These are phyloP conservation scores for Rhynchospora pubera DNA, from an alignment of 176 grass and related monocot species.

Conservation along the genomic window DNA sequence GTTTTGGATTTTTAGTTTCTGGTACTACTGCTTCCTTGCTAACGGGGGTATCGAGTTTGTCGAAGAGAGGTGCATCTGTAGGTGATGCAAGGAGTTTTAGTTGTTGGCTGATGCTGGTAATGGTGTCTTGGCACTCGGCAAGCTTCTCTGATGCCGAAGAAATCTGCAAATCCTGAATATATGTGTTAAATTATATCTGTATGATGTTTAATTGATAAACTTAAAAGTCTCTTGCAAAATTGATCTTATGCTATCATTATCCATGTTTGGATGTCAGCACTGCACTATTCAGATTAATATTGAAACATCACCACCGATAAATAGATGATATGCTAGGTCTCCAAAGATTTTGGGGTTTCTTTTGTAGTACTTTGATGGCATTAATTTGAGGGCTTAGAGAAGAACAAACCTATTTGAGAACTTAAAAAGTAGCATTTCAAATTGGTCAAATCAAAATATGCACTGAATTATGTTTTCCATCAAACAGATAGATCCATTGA, in stretches of 20 bases:
- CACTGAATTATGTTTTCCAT: neutral
- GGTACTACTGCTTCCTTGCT: constrained; percentile 18
- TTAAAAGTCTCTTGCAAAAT: neutral
- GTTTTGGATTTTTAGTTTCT: constrained; percentile 44
- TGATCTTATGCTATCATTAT: neutral
- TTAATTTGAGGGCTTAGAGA: neutral
- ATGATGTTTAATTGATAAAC: neutral
- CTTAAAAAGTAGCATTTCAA: neutral
- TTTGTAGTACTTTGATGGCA: neutral
- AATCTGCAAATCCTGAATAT: constrained; percentile 44
- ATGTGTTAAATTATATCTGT: neutral
- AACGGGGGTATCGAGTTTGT: constrained; percentile 32
- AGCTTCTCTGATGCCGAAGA: constrained; percentile 69
- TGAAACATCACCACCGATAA: neutral
- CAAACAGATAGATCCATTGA: neutral
- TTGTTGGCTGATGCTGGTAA: constrained; percentile 69
- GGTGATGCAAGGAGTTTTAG: constrained; percentile 74
- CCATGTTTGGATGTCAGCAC: neutral
- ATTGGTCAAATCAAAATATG: neutral
- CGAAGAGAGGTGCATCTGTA: constrained; percentile 39
- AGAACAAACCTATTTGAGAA: neutral
- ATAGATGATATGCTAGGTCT: neutral
- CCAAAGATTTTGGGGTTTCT: neutral
- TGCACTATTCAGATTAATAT: neutral
- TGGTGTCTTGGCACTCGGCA: constrained; percentile 78